Evolutionary conservation across 495 filamentous ascomycete species (phyloP), one percentile per base, ranked within the genome.

Genomic region (Astrothelium subdiscretum): DNA sequence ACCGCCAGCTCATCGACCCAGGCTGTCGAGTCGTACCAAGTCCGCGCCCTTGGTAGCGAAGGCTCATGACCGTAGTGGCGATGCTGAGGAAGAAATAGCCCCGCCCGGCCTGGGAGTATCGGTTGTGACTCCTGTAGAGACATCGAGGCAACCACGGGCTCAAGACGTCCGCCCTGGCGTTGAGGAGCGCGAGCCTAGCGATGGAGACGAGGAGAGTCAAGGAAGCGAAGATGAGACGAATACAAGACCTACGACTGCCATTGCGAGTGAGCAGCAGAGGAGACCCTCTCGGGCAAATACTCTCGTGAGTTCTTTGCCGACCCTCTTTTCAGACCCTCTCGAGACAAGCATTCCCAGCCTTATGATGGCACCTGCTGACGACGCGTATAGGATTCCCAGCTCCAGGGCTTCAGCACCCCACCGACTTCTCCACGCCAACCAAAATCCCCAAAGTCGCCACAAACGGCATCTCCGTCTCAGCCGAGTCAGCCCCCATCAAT

Each of bases 401-500:
- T 54, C n/a, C 26, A 35, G 22, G n/a, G 20, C 57, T 35, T 59
- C 57, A 59, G 57, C 35, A 59, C 31, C 22, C 31, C 31, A n/a
- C 57, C 57, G 22, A 35, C 31, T 15, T 35, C 57, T 2, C 31
- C 31, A 24, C 35, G 31, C 31, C 35, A 42, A 35, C 57, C 57
- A 20, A 59, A 35, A 35, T 59, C 57, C 13, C 31, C 31, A 12
- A 24, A 22, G 12, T 48, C 43, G 43, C n/a, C 48, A 5, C 48
- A 12, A 6, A 54, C n/a, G 48, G 20, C 48, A 54, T 22, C 48
- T 54, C 24, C 24, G 48, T 8, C 48, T 54, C n/a, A 51, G 26
- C 58, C 52, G 29, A 58, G 59, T 31, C 29, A 32, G 22, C 31
- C 31, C 38, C 44, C 31, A 11, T 64, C 68, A 52, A 82, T 87